Evolutionary conservation across 345 rosid species (phyloP).

Genomic region (Bruguiera sexangula): DNA sequence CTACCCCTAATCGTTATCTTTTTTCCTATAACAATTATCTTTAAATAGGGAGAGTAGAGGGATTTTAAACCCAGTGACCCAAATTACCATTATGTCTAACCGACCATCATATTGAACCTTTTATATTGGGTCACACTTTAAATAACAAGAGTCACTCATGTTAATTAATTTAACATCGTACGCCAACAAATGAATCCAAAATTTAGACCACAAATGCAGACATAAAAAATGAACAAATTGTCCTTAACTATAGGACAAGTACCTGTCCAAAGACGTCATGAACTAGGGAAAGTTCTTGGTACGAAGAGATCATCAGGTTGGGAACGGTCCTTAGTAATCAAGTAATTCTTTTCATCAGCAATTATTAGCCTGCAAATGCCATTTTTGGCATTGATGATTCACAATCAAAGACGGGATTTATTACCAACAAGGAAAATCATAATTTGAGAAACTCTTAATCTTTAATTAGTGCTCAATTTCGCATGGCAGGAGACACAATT

Average conservation of each 20-base stretch:
- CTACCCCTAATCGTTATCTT: too few relatives aligned
- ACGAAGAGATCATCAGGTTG: conserved; percentile 87
- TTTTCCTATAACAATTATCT: too few relatives aligned
- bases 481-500: not conserved
- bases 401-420: too few relatives aligned
- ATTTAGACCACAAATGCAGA: not conserved
- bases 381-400: not conserved
- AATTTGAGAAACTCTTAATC: too few relatives aligned
- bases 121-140: too few relatives aligned
- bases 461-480: not conserved
- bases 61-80: too few relatives aligned
- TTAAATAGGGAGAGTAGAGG: too few relatives aligned
- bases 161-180: too few relatives aligned
- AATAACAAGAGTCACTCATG: too few relatives aligned
- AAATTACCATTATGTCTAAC: too few relatives aligned
- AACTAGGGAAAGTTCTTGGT: conserved; percentile 80
- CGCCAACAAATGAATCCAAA: not conserved
- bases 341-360: conserved; percentile 88
- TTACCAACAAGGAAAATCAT: too few relatives aligned
- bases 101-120: too few relatives aligned
- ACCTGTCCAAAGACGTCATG: conserved; percentile 75
- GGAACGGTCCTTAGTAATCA: conserved; percentile 72
- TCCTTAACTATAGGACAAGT: conserved; percentile 3
- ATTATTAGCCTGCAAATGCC: conserved; percentile 56
- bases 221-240: not conserved